Conservation (phyloP, 257 asterid species). For the Solanum sitiens region DNA sequence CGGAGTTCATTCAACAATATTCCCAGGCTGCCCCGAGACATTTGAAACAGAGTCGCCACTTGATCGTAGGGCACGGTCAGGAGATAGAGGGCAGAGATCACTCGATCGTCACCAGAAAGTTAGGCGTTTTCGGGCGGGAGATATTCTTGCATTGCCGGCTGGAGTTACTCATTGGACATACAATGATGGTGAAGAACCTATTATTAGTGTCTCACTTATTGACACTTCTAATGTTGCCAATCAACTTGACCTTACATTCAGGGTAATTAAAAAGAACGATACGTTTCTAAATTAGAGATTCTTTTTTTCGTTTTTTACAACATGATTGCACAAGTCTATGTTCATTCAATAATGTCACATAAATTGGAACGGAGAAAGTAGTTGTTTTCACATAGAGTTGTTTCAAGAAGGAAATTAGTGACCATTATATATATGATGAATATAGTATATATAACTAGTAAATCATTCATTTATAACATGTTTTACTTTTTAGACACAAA, state of each 20-base stretch:
- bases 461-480: neutral
- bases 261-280: slow-evolving; percentile 12
- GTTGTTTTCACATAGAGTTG: neutral
- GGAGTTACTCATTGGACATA: slow-evolving; percentile 46
- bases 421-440: neutral
- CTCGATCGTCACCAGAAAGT: slow-evolving; percentile 49
- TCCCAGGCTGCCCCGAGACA: slow-evolving; percentile 55
- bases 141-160: slow-evolving; percentile 35
- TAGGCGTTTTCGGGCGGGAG: slow-evolving; percentile 35
- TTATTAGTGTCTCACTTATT: slow-evolving; percentile 20
- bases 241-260: slow-evolving; percentile 48
- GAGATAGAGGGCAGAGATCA: neutral
- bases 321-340: neutral
- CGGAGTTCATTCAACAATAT: slow-evolving; percentile 34
- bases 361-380: neutral
- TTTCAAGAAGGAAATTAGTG: neutral
- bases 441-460: neutral
- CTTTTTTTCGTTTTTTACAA: no score
- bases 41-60: slow-evolving; percentile 20
- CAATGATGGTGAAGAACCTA: slow-evolving; percentile 40
- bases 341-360: neutral
- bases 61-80: neutral
- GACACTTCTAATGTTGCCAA: slow-evolving; percentile 35
- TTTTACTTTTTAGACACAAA: neutral
- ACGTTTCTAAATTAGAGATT: neutral